Conservation (phyloP, 345 rosid genomes). For the Eucalyptus regnans region DNA sequence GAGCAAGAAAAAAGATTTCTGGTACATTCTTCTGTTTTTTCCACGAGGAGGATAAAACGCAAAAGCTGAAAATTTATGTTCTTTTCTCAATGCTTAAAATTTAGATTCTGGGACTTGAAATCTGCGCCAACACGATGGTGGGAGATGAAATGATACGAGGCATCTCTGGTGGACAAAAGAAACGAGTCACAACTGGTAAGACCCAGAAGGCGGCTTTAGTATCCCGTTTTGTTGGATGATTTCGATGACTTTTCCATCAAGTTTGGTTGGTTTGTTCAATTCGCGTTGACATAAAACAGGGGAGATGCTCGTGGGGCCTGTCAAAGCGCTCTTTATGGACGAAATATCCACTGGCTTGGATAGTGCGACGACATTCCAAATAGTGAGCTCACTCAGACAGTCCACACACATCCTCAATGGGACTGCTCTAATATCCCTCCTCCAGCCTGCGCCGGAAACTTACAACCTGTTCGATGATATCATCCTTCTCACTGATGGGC, state of each 20-base stretch:
- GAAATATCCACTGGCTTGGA: slow-evolving; percentile 83
- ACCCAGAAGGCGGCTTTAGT: background rate
- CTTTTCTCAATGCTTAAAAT: too few species aligned
- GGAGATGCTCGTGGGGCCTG: slow-evolving; percentile 78
- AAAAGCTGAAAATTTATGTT: background rate
- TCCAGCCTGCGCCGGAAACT: slow-evolving; percentile 80
- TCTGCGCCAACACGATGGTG: slow-evolving; percentile 42
- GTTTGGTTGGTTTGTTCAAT: background rate
- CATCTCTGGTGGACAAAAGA: slow-evolving; percentile 51
- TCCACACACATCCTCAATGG: slow-evolving; percentile 48
- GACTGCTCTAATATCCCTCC: slow-evolving; percentile 69
- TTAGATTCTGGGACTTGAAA: slow-evolving; percentile 49
- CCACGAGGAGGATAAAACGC: background rate
- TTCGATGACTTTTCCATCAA: background rate
- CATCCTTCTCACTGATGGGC: slow-evolving; percentile 69
- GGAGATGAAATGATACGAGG: slow-evolving; percentile 51
- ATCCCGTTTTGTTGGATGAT: background rate
- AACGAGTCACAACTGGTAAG: slow-evolving; percentile 41
- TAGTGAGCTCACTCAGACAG: slow-evolving; percentile 55
- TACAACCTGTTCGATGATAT: slow-evolving; percentile 64
- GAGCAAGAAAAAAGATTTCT: background rate
- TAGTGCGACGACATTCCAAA: slow-evolving; percentile 71
- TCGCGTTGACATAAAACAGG: slow-evolving; percentile 8
- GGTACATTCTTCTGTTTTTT: background rate
- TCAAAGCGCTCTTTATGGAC: slow-evolving; percentile 71